phyloP scores from a whole-genome alignment of 2,329 filamentous ascomycete species.

The Ilyonectria sp. region DNA sequence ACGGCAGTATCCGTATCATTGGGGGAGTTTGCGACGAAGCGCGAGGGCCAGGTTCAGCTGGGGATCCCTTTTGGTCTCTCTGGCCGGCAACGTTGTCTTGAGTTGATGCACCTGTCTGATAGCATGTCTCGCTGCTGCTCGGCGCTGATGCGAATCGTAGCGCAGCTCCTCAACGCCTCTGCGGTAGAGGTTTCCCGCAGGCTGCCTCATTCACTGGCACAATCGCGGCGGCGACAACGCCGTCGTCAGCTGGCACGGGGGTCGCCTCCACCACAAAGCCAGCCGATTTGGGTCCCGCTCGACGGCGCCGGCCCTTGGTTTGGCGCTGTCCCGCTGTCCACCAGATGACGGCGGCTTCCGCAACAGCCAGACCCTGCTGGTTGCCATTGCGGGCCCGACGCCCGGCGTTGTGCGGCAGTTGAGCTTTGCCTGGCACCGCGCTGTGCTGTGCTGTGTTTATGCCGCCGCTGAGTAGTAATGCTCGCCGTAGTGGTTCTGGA shows the following conservation, averaged over 20 bases:
- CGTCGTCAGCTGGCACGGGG: conserved; percentile 34
- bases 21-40: conserved; percentile 11
- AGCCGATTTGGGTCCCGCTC: conserved; percentile 41
- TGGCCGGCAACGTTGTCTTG: conserved; percentile 14
- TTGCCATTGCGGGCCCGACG: conserved; percentile 35
- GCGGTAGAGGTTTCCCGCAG: conserved; percentile 30
- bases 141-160: conserved; percentile 26
- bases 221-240: conserved; percentile 30
- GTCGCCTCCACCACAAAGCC: conserved; percentile 34
- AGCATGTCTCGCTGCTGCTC: conserved; percentile 31
- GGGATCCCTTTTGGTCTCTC: conserved; percentile 20
- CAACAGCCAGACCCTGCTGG: conserved; percentile 40
- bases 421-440: conserved; percentile 34
- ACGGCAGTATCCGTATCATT: conserved; percentile 25
- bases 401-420: conserved; percentile 35
- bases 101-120: conserved; percentile 11
- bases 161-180: conserved; percentile 16
- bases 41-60: conserved; percentile 19
- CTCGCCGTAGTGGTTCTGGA: conserved; percentile 13
- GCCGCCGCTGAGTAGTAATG: background rate
- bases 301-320: conserved; percentile 40
- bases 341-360: conserved; percentile 42
- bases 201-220: conserved; percentile 28
- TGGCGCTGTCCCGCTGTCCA: conserved; percentile 31
- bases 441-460: conserved; percentile 39